Evolutionary conservation across 2,329 filamentous ascomycete species (phyloP).

Genomic region (Pyricularia grisea): DNA sequence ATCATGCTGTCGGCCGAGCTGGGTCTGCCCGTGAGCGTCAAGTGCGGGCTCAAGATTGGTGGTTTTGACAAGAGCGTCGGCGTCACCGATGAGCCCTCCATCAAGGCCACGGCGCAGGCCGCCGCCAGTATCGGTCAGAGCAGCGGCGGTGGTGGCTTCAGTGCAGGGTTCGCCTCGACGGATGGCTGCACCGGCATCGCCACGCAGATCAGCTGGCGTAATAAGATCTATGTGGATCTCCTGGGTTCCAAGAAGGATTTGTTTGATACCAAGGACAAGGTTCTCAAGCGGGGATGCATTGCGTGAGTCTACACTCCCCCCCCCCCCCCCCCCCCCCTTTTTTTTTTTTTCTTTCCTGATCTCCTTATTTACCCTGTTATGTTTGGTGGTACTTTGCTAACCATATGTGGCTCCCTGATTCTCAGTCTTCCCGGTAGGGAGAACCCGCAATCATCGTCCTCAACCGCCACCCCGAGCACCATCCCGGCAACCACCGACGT

Average conservation of each 20-base stretch:
- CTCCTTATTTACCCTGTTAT: no score
- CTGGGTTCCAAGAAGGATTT: conserved; percentile 10
- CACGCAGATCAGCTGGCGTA: conserved; percentile 18
- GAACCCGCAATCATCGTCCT: neutral
- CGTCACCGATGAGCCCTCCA: conserved; percentile 17
- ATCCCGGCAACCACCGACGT: no score
- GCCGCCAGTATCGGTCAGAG: conserved; percentile 10
- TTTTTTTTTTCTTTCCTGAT: neutral
- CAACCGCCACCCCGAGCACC: no score
- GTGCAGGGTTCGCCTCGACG: conserved; percentile 11
- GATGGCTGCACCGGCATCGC: conserved; percentile 17
- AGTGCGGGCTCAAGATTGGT: conserved; percentile 14
- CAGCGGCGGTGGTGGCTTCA: conserved; percentile 5
- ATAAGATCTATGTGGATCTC: conserved; percentile 14
- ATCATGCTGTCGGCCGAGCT: conserved; percentile 16
- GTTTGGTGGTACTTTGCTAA: neutral
- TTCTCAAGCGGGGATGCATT: conserved; percentile 14
- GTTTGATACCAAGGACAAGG: conserved; percentile 14
- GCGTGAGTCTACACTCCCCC: neutral
- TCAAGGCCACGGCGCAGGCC: conserved; percentile 14
- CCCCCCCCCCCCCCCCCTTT: neutral
- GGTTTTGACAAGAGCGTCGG: conserved; percentile 13
- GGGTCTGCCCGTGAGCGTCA: conserved; percentile 18
- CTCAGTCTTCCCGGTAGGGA: neutral
- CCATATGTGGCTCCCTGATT: neutral